Base-by-base conservation (phyloP, 2,329 filamentous ascomycete genomes). In the Aureobasidium uvarum region DNA sequence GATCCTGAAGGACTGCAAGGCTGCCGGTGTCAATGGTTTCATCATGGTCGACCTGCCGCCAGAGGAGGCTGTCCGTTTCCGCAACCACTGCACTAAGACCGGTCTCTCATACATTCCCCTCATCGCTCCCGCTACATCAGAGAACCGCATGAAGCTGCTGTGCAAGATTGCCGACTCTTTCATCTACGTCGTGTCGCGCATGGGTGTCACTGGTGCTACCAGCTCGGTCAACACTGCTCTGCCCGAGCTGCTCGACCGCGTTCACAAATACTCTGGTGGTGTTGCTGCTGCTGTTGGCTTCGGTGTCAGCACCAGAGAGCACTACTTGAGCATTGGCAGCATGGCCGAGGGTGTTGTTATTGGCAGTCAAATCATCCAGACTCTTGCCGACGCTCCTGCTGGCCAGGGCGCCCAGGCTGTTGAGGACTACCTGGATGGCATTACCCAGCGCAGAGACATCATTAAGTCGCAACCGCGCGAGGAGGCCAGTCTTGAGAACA, bases 131-230 rank as follows among this genome's bases (percentile, higher is more conserved):
- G 87, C 93, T 13, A 98, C 95, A 1, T 96, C 92, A 7, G 92
- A 97, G 72, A 84, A 86, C 69, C 90, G 95, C 73, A 96, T 99
- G 93, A 94, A 91, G 80, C 85, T 97, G 46, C 88, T 99, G 14
- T 99, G 95, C 85, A 88, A 91, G 77, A 94, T 99, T 69, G 95
- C 95, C 74, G 94, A 98, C 79, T 97, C 93, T 3, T 99, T 98
- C 81, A 96, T 99, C 79, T 99, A 99, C 77, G 93, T 99, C 68
- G 95, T 99, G 65, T 98, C 94, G 31, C 86, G 94, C 72, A 96
- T 96, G 89, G 95, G 95, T 72, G 94, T 98, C 65, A 99, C 95
- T 11, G 95, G 95, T 72, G 95, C 92, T 16, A 89, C 88, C 0
- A 93, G 93, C 39, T 87, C 87, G 31, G 80, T 99, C 73, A 96